Conservation (phyloP, 805 yeast species). For the Naumovozyma dairenensis region DNA sequence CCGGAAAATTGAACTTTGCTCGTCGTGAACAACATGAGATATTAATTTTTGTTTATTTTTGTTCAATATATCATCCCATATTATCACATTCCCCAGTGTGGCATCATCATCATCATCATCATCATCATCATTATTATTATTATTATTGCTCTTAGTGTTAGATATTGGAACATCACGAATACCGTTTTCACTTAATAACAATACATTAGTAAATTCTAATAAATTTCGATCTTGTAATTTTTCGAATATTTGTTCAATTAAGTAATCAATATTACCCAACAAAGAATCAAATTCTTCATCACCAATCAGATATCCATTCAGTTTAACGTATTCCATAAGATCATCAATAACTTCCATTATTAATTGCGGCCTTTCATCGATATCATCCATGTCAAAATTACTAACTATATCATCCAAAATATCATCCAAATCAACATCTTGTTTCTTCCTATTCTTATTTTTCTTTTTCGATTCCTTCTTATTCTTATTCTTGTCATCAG, state of each 20-base stretch:
- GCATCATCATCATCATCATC: conserved; percentile 91
- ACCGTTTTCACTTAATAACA: conserved; percentile 88
- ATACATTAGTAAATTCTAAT: conserved; percentile 55
- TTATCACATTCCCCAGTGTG: conserved; percentile 30
- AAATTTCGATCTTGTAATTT: conserved; percentile 49
- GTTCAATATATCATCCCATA: conserved; percentile 62
- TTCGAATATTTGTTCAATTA: conserved; percentile 40
- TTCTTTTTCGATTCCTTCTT: neutral
- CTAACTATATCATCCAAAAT: neutral
- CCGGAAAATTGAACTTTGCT: conserved; percentile 10
- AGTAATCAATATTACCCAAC: conserved; percentile 47
- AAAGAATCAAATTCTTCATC: conserved; percentile 1
- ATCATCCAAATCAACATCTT: neutral
- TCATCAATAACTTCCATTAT: conserved; percentile 72
- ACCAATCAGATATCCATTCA: conserved; percentile 54
- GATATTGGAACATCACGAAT: conserved; percentile 63
- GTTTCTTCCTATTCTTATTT: neutral
- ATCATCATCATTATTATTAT: conserved; percentile 39
- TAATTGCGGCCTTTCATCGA: conserved; percentile 59
- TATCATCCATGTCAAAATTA: conserved; percentile 45
- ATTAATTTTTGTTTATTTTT: conserved; percentile 10
- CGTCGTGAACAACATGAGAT: conserved; percentile 11
- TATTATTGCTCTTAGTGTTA: neutral
- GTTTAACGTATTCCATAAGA: conserved; percentile 71
- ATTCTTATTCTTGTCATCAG: neutral